Conservation (phyloP, 2,329 filamentous ascomycete species). For the Penicillium sp. region DNA sequence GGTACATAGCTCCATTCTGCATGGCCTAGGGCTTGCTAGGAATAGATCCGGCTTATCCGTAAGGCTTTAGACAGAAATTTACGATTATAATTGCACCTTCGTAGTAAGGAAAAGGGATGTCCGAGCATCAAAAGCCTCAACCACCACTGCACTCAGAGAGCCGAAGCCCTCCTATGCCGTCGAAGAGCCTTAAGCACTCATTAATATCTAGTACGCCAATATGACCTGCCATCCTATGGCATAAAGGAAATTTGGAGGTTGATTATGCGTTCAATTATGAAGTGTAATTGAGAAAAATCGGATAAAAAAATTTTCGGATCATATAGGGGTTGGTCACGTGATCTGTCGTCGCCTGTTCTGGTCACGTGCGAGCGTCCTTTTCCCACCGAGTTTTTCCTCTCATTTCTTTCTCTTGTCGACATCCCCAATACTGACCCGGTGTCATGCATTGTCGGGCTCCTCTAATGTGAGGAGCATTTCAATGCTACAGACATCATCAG, state of each 20-base stretch:
- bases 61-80: neutral
- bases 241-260: slow-evolving; percentile 41
- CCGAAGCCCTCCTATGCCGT: slow-evolving; percentile 29
- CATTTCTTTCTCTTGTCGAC: neutral
- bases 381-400: slow-evolving; percentile 1
- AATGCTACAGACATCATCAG: neutral
- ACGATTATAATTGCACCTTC: neutral
- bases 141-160: slow-evolving; percentile 29
- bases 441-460: slow-evolving; percentile 2
- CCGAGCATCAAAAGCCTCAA: slow-evolving; percentile 37
- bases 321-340: slow-evolving; percentile 16
- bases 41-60: neutral
- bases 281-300: slow-evolving; percentile 35
- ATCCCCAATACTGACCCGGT: slow-evolving; percentile 1
- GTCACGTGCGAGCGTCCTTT: slow-evolving; percentile 15
- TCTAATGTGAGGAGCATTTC: slow-evolving; percentile 15
- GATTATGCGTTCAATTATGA: slow-evolving; percentile 46
- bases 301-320: slow-evolving; percentile 9
- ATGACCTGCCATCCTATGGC: slow-evolving; percentile 46
- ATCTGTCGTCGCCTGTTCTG: neutral
- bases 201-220: slow-evolving; percentile 46
- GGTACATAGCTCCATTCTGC: neutral
- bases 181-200: slow-evolving; percentile 31
- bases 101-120: slow-evolving; percentile 27
- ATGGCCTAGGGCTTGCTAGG: neutral